A percentile compares a stretch with the other conserved stretches of the same genome.
Evolutionary conservation across 2,329 filamentous ascomycete species (phyloP).

Genomic region (Hypoxylon sp.): DNA sequence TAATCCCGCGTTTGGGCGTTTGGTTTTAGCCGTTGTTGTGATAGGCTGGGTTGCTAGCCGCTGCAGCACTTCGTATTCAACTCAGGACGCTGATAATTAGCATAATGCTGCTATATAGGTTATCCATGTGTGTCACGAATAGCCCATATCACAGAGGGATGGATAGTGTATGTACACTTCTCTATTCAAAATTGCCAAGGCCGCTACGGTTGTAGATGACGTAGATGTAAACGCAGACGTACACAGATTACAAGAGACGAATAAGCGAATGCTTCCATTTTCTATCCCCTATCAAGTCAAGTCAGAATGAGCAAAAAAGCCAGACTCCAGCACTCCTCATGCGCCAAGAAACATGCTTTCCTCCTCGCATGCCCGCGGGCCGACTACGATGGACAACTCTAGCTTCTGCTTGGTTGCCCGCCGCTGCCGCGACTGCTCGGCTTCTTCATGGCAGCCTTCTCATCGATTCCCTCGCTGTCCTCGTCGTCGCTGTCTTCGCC

Average conservation of each 20-base stretch:
- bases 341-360: slow-evolving; percentile 29
- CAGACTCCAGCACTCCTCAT: slow-evolving; percentile 14
- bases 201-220: slow-evolving; percentile 26
- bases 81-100: not conserved
- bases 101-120: too few relatives aligned
- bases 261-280: slow-evolving; percentile 15
- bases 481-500: slow-evolving; percentile 64
- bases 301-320: not conserved
- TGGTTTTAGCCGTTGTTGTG: not conserved
- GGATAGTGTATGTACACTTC: slow-evolving; percentile 5
- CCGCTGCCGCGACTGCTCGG: not conserved
- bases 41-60: not conserved
- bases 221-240: slow-evolving; percentile 1
- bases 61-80: not conserved
- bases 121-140: too few relatives aligned
- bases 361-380: slow-evolving; percentile 9
- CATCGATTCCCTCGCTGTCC: slow-evolving; percentile 39
- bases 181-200: slow-evolving; percentile 9
- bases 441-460: slow-evolving; percentile 15
- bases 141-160: not conserved
- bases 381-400: slow-evolving; percentile 22
- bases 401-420: slow-evolving; percentile 29
- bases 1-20: not conserved
- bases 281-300: not conserved
- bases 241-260: not conserved